Base-by-base conservation (phyloP, 352 stramenopile species). In the Thraustochytrium striatum region DNA sequence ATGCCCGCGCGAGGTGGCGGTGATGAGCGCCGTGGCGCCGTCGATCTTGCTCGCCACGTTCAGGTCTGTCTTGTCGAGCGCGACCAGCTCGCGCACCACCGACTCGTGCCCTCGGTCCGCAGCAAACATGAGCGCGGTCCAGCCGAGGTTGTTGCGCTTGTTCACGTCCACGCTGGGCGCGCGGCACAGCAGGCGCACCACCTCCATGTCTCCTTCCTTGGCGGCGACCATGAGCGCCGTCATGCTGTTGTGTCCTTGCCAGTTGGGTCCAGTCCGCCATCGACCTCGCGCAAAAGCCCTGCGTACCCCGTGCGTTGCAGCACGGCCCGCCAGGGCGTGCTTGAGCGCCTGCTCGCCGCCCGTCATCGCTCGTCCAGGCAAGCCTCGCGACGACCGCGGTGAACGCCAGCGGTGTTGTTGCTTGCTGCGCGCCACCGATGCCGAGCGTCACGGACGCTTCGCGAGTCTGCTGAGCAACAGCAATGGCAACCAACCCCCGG, bases 111-210 rank as follows among this genome's bases (percentile, higher is more conserved):
- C 65, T 8, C 52, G 25, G 50, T 75, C 65, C 16, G 65, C 44
- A n/a, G 65, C 65, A 30, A 30, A 38, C 65, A 75, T 75, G 65
- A 75, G 65, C 44, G 65, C 65, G 11, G 65, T 75, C 65, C 65
- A 75, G 2, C 65, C 65, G 28, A 75, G 65, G 41, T 75, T 75
- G 25, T 75, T 38, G 8, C 16, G 28, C 19, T 25, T 16, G 52
- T 75, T 75, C n/a, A 75, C 16, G 16, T 55, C 16, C 19, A 25
- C 52, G 21, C 30, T 25, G 32, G 2, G 2, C 25, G 7, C 19
- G 11, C n/a, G 0, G 47, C n/a, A 41, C 11, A 75, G 65, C 35
- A 7, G 9, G 11, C 36, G 44, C 16, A 75, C 43, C 7, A 16
- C 32, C 1, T 21, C 43, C 16, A 61, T 28, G 21, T 75, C 43